Percentiles rank a stretch among this genome's conserved stretches.
phyloP scores from a whole-genome alignment of 1,284 basidiomycete species.

The Bjerkandera adusta region DNA sequence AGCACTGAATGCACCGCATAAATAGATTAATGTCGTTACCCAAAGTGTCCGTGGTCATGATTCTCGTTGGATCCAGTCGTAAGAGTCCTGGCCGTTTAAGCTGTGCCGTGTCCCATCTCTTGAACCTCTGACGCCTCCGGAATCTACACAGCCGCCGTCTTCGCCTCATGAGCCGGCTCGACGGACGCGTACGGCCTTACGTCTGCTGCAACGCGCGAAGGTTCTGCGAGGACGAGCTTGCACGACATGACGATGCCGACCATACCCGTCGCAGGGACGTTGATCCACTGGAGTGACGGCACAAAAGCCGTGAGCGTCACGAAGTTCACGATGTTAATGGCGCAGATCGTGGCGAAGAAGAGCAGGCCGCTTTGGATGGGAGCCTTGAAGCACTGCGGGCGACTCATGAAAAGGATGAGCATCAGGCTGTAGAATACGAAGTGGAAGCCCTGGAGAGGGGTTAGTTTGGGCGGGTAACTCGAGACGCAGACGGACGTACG shows the following conservation, averaged over 20 bases:
- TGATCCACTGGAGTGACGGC: constrained; percentile 2
- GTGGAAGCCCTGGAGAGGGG: not conserved
- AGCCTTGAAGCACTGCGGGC: too few species aligned
- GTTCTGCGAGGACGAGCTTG: not conserved
- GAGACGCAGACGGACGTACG: not conserved
- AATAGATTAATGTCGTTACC: too few species aligned
- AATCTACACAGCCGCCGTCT: too few species aligned
- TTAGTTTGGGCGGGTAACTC: not conserved
- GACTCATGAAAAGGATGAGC: not conserved
- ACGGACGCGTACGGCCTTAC: too few species aligned
- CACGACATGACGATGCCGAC: constrained; percentile 3
- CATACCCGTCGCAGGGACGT: not conserved
- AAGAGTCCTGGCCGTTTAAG: too few species aligned
- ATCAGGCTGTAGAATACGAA: not conserved
- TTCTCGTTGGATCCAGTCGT: too few species aligned
- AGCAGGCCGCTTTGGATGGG: constrained; percentile 3
- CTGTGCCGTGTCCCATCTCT: too few species aligned
- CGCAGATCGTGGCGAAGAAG: constrained; percentile 1
- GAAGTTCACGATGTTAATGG: constrained; percentile 1
- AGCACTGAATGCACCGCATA: too few species aligned
- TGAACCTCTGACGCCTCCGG: too few species aligned
- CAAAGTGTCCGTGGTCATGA: too few species aligned
- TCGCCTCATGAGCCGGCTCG: too few species aligned
- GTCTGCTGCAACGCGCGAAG: not conserved
- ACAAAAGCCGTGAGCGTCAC: not conserved